phyloP scores from a whole-genome alignment of 2,329 filamentous ascomycete species.

The Teratosphaeria zuluensis region DNA sequence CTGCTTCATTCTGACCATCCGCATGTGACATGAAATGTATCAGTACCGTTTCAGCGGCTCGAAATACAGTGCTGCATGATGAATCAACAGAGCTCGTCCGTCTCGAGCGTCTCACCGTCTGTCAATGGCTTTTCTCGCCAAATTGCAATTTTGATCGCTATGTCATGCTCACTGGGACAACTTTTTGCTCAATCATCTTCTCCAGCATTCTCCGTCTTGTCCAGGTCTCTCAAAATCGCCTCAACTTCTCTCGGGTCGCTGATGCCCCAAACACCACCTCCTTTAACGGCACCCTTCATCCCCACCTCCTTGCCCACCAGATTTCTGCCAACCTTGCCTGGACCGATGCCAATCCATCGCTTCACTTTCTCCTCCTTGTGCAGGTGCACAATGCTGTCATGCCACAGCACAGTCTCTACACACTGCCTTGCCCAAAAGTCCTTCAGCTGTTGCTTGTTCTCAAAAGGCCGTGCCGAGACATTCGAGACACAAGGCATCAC shows the following conservation, averaged over 20 bases:
- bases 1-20: background rate
- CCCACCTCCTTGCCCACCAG: constrained; percentile 92
- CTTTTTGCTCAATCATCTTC: background rate
- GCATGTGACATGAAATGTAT: background rate
- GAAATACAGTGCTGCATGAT: background rate
- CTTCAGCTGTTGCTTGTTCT: constrained; percentile 62
- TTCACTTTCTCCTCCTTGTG: constrained; percentile 73
- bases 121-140: background rate
- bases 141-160: background rate
- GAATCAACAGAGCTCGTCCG: background rate
- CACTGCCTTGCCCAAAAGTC: constrained; percentile 71
- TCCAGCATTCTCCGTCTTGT: constrained; percentile 33
- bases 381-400: constrained; percentile 82
- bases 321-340: constrained; percentile 87
- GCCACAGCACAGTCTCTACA: constrained; percentile 90
- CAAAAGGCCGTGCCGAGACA: constrained; percentile 70
- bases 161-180: background rate
- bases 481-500: constrained; percentile 74
- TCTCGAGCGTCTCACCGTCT: background rate
- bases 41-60: background rate
- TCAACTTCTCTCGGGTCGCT: constrained; percentile 58
- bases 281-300: constrained; percentile 73
- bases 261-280: constrained; percentile 87
- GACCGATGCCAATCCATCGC: constrained; percentile 85
- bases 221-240: constrained; percentile 35